A percentile compares a stretch with the other conserved stretches of the same genome.
These are phyloP conservation scores for Blepharisma stoltei DNA, from an alignment of 73 alveolate genomes.

Conservation along the genomic window DNA sequence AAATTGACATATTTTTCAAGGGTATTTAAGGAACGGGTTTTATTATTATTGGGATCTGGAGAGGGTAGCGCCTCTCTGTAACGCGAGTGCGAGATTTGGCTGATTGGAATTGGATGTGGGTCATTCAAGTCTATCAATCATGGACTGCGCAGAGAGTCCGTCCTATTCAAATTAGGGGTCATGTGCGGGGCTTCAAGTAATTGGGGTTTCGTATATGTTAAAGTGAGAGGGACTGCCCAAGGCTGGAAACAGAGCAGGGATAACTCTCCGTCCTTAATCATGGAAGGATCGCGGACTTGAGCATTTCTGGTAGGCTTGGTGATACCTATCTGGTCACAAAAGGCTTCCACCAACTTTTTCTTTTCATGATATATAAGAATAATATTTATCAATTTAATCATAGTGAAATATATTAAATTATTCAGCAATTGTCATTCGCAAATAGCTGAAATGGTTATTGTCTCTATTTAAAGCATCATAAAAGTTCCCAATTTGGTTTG, in stretches of 20 bases:
- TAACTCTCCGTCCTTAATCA: constrained; percentile 27
- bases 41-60: background rate
- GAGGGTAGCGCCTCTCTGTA: constrained; percentile 30
- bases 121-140: background rate
- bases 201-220: constrained; percentile 11
- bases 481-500: too few species aligned
- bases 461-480: too few species aligned
- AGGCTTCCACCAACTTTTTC: background rate
- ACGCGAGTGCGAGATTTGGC: constrained; percentile 8
- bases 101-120: constrained; percentile 17
- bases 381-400: too few species aligned
- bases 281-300: constrained; percentile 33
- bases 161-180: constrained; percentile 28
- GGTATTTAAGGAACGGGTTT: too few species aligned
- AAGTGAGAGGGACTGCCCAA: constrained; percentile 27
- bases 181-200: constrained; percentile 1
- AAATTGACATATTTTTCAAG: too few species aligned
- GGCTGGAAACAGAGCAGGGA: constrained; percentile 35
- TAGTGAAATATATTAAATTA: too few species aligned
- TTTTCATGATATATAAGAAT: too few species aligned
- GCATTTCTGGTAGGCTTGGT: background rate
- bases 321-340: constrained; percentile 21
- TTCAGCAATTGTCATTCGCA: too few species aligned
- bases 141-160: constrained; percentile 22
- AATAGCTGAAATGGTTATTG: too few species aligned